Evolutionary conservation across 2,329 filamentous ascomycete genomes (phyloP).

Genomic region (Xylariaceae sp.): DNA sequence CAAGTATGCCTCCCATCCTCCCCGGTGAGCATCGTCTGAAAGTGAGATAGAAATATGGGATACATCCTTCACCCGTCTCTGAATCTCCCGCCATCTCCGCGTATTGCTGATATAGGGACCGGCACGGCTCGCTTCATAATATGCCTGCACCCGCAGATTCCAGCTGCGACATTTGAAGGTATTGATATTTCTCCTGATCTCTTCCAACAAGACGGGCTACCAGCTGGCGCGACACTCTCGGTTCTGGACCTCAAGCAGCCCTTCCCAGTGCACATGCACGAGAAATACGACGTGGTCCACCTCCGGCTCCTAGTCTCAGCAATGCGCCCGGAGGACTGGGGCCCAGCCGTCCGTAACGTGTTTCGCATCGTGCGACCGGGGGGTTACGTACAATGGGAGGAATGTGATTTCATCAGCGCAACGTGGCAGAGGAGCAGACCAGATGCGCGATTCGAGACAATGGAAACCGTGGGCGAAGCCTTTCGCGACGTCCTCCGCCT

Average conservation of each 20-base stretch:
- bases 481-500: background rate
- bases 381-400: background rate
- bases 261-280: constrained; percentile 10
- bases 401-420: background rate
- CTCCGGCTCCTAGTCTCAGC: constrained; percentile 10
- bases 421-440: background rate
- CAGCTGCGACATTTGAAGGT: background rate
- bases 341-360: constrained; percentile 7
- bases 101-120: background rate
- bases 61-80: constrained; percentile 5
- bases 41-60: constrained; percentile 2
- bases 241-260: constrained; percentile 13
- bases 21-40: background rate
- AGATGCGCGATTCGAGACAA: background rate
- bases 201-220: background rate
- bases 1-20: background rate
- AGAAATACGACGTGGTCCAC: constrained; percentile 14
- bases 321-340: constrained; percentile 11
- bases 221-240: constrained; percentile 1
- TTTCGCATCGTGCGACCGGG: constrained; percentile 8
- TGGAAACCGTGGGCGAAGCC: background rate
- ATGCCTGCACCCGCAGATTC: background rate
- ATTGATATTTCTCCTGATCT: constrained; percentile 5
- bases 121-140: background rate
- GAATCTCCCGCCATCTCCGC: background rate